Conservation (phyloP, 305 asterid species). For the Solanum hybrid region DNA sequence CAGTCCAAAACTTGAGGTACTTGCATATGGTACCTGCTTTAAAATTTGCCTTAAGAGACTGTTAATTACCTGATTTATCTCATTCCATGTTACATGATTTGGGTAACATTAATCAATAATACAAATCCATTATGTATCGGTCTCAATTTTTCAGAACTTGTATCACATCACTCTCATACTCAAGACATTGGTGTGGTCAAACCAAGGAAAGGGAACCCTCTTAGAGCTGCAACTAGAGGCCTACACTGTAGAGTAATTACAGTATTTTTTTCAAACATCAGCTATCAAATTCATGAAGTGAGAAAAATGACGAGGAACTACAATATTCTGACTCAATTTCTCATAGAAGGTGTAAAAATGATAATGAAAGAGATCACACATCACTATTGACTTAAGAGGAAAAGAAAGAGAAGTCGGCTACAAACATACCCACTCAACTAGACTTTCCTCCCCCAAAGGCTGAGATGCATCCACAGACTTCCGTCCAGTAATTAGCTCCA, state of each 20-base stretch:
- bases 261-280: background rate
- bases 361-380: background rate
- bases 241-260: background rate
- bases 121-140: background rate
- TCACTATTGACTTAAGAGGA: background rate
- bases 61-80: background rate
- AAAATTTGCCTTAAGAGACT: background rate
- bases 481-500: constrained; percentile 84
- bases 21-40: background rate
- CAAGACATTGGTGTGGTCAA: background rate
- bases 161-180: background rate
- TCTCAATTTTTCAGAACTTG: background rate
- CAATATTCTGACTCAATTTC: background rate
- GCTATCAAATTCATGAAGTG: background rate
- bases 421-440: constrained; percentile 85
- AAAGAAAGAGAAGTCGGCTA: background rate
- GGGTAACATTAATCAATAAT: background rate
- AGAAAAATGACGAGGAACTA: background rate
- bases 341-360: background rate
- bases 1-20: background rate
- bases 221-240: background rate
- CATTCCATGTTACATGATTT: background rate
- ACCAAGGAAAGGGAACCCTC: background rate
- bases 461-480: constrained; percentile 89
- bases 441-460: constrained; percentile 85